Percentiles rank a stretch among this genome's conserved stretches.
phyloP scores from a whole-genome alignment of 805 yeast genomes.

The Diddensiella transvaalensis region DNA sequence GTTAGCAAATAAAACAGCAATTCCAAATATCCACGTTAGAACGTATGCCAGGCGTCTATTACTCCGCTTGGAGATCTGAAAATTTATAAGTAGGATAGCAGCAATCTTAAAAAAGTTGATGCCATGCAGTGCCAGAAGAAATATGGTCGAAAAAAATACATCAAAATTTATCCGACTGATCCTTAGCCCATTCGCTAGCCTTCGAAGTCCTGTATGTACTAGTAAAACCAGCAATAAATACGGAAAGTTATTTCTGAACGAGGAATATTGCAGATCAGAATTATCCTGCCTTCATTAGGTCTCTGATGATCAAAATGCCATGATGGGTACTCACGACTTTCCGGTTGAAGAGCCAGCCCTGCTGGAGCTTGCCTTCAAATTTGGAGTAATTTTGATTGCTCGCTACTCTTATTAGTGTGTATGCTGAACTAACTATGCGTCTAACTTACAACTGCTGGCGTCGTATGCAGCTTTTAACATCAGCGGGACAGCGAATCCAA shows the following conservation, averaged over 20 bases:
- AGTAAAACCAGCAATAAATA: slow-evolving; percentile 53
- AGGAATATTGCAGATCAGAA: slow-evolving; percentile 83
- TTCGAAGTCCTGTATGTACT: slow-evolving; percentile 54
- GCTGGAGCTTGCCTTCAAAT: slow-evolving; percentile 57
- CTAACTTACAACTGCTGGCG: slow-evolving; percentile 51
- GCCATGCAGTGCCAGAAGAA: slow-evolving; percentile 77
- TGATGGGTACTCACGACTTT: slow-evolving; percentile 44
- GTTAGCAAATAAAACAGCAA: slow-evolving; percentile 74
- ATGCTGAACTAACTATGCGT: neutral
- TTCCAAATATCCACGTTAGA: slow-evolving; percentile 71
- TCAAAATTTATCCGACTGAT: slow-evolving; percentile 59
- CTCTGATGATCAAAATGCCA: neutral
- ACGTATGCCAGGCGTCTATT: slow-evolving; percentile 13
- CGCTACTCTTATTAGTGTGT: slow-evolving; percentile 1
- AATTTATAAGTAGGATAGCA: slow-evolving; percentile 55
- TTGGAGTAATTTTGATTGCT: slow-evolving; percentile 64
- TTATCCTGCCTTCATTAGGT: slow-evolving; percentile 48
- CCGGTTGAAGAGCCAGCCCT: slow-evolving; percentile 89
- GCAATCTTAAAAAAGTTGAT: slow-evolving; percentile 60
- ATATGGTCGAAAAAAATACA: slow-evolving; percentile 62
- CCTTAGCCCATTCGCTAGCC: slow-evolving; percentile 24
- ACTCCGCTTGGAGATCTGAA: slow-evolving; percentile 40
- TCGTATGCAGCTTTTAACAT: slow-evolving; percentile 80
- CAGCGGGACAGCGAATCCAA: slow-evolving; percentile 69
- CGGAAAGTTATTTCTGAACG: slow-evolving; percentile 77